Base-by-base conservation (phyloP, 345 rosid genomes). In the Hibiscus syriacus region DNA sequence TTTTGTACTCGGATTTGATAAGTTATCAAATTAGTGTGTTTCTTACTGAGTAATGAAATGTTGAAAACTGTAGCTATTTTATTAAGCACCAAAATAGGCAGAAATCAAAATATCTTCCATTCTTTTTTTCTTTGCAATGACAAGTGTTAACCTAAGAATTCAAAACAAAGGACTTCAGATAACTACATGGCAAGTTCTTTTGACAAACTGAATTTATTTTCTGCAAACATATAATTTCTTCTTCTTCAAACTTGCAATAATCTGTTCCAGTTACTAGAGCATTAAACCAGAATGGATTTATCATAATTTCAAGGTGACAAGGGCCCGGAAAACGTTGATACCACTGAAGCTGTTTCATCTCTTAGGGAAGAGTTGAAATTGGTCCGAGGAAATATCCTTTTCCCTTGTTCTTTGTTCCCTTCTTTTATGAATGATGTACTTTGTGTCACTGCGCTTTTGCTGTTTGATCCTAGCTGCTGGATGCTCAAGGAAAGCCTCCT, bases 311-410 rank as follows among this genome's bases (percentile, higher is more conserved):
- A 83, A 72, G 94, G 97, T 70, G 94, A 88, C 65, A 83, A 13
- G 56, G 95, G 90, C 43, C 95, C 88, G 1, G 98, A 84, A 82
- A 80, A 80, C 60, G 91, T 78, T 20, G 90, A 88, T 58, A 90
- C 86, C 71, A 79, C 86, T 19, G 88, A 93, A 74, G 86, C 88
- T 58, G 90, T 82, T 82, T 88, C 93, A 70, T 88, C 87, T 77
- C 79, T 76, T 70, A 73, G 77, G 62, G 74, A 79, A 68, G 84
- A 74, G 55, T 77, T 67, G 59, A 78, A 65, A 32, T 70, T 78
- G 23, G 80, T 78, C 29, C 72, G 77, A 58, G 75, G 62, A 63
- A 71, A 64, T 72, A 9, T 65, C 75, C 76, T 85, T 66, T 73
- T 86, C 49, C 76, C 77, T 3, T 70, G 83, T 54, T 26, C 45